phyloP scores from a whole-genome alignment of 306 rosid species.

The Inga leiocalycina region DNA sequence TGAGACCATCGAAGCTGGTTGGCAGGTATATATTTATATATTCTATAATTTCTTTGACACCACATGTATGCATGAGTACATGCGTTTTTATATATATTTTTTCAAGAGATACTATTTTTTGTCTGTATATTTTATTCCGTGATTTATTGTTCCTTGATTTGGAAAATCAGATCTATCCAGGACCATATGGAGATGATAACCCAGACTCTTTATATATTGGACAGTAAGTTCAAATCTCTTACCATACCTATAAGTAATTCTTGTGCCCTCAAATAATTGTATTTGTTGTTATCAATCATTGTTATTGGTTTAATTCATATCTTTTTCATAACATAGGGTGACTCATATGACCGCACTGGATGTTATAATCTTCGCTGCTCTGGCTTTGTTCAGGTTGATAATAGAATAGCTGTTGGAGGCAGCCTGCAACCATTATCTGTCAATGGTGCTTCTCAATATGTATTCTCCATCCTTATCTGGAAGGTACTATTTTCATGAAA shows the following conservation, averaged over 20 bases:
- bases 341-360: conserved; percentile 61
- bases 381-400: conserved; percentile 54
- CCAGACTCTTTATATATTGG: conserved; percentile 34
- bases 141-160: not conserved
- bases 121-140: not conserved
- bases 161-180: conserved; percentile 47
- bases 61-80: not conserved
- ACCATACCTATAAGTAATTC: no score
- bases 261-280: not conserved
- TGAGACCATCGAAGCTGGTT: not conserved
- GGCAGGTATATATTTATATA: not conserved
- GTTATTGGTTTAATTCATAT: not conserved
- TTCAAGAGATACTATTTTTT: no score
- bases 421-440: conserved; percentile 52
- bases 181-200: conserved; percentile 51
- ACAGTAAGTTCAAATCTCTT: conserved; percentile 37
- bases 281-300: no score
- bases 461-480: conserved; percentile 49
- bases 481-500: conserved; percentile 37
- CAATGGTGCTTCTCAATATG: conserved; percentile 50
- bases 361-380: conserved; percentile 61
- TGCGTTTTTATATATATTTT: no score
- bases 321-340: conserved; percentile 37
- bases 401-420: conserved; percentile 34
- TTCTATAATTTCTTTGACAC: not conserved